Percentiles rank a stretch among this genome's conserved stretches.
These are phyloP conservation scores for Cornus kousa DNA, from an alignment of 148 eudicot genomes.

Conservation along the genomic window DNA sequence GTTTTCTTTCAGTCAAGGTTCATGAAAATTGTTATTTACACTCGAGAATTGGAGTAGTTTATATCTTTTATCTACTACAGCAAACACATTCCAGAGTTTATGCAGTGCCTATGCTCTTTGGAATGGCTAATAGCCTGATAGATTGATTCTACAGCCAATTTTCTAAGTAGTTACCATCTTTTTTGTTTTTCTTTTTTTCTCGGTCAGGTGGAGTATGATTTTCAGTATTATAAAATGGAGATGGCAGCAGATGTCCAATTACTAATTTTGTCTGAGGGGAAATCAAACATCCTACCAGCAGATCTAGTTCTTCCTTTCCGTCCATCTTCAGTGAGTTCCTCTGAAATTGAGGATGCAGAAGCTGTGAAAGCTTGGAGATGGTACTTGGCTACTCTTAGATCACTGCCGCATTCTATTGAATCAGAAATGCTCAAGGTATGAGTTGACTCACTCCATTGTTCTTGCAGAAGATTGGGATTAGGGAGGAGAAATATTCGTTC, in stretches of 20 bases:
- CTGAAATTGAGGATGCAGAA: constrained; percentile 40
- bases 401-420: constrained; percentile 72
- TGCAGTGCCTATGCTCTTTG: background rate
- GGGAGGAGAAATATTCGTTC: background rate
- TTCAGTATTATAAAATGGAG: constrained; percentile 83
- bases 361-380: constrained; percentile 77
- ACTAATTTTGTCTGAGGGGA: constrained; percentile 82
- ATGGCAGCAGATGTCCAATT: constrained; percentile 83
- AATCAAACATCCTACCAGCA: constrained; percentile 84
- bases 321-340: constrained; percentile 49
- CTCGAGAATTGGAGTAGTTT: background rate
- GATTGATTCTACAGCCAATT: background rate
- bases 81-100: background rate
- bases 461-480: background rate
- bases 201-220: constrained; percentile 83
- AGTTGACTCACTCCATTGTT: constrained; percentile 1
- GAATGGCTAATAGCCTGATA: background rate
- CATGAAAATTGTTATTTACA: background rate
- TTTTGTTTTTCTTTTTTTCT: background rate
- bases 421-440: constrained; percentile 86
- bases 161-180: background rate
- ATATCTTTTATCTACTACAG: background rate
- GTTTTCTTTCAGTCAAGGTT: background rate
- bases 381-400: constrained; percentile 68
- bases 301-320: constrained; percentile 79